Evolutionary conservation across 768 basidiomycete species (phyloP), one percentile per base, ranked within the genome.

Genomic region (Lentinula guzmanii): DNA sequence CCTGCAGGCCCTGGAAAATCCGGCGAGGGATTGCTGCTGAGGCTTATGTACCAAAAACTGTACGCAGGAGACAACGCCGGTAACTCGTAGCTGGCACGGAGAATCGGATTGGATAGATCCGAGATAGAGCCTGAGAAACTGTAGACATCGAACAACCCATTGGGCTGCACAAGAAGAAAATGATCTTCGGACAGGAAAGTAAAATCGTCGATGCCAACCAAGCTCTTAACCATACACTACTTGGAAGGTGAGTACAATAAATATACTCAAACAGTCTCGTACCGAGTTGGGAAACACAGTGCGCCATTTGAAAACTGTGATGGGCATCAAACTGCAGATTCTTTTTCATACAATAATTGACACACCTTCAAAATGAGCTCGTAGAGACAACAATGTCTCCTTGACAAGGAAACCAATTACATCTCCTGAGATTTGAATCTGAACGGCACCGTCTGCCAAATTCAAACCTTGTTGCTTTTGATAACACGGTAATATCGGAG

Each of bases 41-140:
- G 77, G 54, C 79, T 80, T 45, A 82, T 81, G 60, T 82, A 81
- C 78, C 79, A 82, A 64, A 82, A 84, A 66, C 74, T 72, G 64
- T 77, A 81, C 5, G 75, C 78, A 4, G 72, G 69, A 35, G 76
- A 73, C 11, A 83, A 73, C 4, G 72, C 70, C 1, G 82, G 82
- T 37, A 83, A 77, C 24, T 66, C 70, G 56, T 80, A 80, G 62
- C 65, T 74, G 31, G 74, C 76, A 43, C 72, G 70, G 42, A 74
- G 66, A 13, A 67, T 63, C 2, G 80, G 81, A 5, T 62, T 54
- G 9, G 69, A 72, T 4, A 65, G 64, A 11, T 64, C 24, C 10
- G 67, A 65, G 5, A 68, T 67, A 5, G 79, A 79, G 56, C 76
- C 75, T 1, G 67, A 63, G 63, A 85, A 84, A 2, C 71, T 75